Evolutionary conservation across 2,329 filamentous ascomycete genomes (phyloP), one percentile per base, ranked within the genome.

Genomic region (Colletotrichum navitas): DNA sequence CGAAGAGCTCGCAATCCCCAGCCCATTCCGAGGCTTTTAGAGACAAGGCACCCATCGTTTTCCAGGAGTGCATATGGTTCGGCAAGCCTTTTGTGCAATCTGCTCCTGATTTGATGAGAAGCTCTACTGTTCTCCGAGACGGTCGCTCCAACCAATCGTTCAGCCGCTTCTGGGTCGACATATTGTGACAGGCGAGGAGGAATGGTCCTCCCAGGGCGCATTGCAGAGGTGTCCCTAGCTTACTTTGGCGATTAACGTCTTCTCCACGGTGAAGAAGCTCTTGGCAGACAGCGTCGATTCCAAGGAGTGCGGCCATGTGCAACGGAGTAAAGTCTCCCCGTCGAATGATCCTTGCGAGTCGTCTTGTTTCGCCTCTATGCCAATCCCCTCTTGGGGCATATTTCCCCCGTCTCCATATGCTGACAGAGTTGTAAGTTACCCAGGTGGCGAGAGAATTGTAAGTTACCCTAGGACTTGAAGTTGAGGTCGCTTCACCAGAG

Each of bases 261-360:
- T 52, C 24, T 12, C 41, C 41, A 2, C 34, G 1, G 0, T 12
- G 6, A 0, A 68, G 8, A 2, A 68, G n/a, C 24, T 36, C 29
- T 11, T 39, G 11, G 5, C 59, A 68, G 18, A 68, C n/a, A 5
- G 26, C 16, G 3, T 63, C 32, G 10, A 68, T 36, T 4, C 66
- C 51, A 10, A 68, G 51, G 2, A 68, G 18, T 6, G 59, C 51
- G 11, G 66, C 59, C 66, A 68, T 68, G 24, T 68, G 66, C 18
- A 68, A 8, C 3, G 66, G 51, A 16, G 49, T 68, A 16, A 63
- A 68, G 18, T 68, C 66, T 14, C 59, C 66, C 5, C 66, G 59
- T 18, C 66, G 59, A 12, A 49, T 14, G 6, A 68, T 56, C 14
- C 62, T 36, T n/a, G 51, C 36, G 14, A 64, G 62, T 1, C 62